phyloP scores from a whole-genome alignment of 148 eudicot genomes.

The Talinum fruticosum region DNA sequence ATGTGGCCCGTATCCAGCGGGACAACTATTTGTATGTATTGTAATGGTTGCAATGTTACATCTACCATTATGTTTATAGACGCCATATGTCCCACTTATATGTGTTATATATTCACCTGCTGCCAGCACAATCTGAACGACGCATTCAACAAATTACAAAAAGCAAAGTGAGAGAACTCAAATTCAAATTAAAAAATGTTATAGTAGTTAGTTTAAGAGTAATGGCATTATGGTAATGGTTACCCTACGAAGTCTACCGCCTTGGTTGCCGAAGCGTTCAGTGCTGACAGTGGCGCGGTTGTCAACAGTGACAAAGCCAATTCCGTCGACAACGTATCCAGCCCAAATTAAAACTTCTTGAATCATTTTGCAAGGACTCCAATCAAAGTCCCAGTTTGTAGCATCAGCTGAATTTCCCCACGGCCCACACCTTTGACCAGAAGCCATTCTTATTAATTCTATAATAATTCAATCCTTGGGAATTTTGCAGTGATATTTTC shows the following conservation, averaged over 20 bases:
- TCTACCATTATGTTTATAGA: not conserved
- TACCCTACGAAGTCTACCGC: constrained; percentile 1
- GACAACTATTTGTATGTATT: constrained; percentile 10
- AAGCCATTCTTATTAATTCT: too few species aligned
- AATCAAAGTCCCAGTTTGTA: constrained; percentile 9
- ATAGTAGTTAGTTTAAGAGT: not conserved
- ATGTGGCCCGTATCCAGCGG: constrained; percentile 20
- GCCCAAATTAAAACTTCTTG: not conserved
- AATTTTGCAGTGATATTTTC: too few species aligned
- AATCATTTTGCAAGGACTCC: constrained; percentile 1
- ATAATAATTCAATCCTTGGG: too few species aligned
- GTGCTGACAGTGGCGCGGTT: not conserved
- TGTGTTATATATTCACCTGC: constrained; percentile 13
- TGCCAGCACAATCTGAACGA: not conserved
- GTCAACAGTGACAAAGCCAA: constrained; percentile 14
- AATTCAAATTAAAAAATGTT: not conserved
- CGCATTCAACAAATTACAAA: not conserved
- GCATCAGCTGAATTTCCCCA: constrained; percentile 10
- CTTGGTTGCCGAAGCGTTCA: not conserved
- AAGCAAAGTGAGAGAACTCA: not conserved
- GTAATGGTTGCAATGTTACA: constrained; percentile 9
- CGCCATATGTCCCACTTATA: constrained; percentile 16
- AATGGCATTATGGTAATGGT: not conserved
- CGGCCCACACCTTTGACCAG: constrained; percentile 20
- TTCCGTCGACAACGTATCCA: constrained; percentile 16